phyloP scores from a whole-genome alignment of 139 green algal genomes.

The Chlamydomonas sp. region DNA sequence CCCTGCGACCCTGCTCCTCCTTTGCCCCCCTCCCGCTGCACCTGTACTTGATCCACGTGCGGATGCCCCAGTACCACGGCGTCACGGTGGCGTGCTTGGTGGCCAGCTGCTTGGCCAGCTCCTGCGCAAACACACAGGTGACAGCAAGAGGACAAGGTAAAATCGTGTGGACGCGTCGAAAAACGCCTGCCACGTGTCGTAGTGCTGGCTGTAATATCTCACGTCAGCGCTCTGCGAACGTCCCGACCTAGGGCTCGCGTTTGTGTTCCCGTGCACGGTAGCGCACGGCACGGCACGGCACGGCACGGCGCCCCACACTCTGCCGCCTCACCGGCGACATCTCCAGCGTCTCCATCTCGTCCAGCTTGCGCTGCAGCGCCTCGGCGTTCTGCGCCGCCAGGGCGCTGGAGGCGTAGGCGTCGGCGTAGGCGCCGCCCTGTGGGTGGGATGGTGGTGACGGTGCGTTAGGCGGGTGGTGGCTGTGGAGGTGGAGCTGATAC shows the following conservation, averaged over 20 bases:
- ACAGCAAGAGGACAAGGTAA: not conserved
- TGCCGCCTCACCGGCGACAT: not conserved
- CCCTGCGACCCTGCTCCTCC: too few relatives aligned
- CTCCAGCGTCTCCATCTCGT: not conserved
- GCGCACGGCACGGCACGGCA: too few relatives aligned
- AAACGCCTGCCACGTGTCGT: not conserved
- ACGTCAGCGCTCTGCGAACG: too few relatives aligned
- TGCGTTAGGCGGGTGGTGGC: not conserved
- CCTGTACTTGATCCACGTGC: conserved; percentile 37
- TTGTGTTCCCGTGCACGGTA: too few relatives aligned
- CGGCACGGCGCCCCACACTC: not conserved
- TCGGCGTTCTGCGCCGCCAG: not conserved
- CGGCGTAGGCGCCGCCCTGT: conserved; percentile 38
- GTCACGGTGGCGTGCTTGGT: conserved; percentile 71
- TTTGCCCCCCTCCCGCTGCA: not conserved
- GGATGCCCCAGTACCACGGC: conserved; percentile 78
- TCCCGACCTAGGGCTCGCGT: too few relatives aligned
- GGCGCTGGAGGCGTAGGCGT: conserved; percentile 41
- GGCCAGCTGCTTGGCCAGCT: conserved; percentile 58
- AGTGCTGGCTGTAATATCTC: too few relatives aligned
- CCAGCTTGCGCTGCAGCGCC: not conserved
- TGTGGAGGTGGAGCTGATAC: not conserved
- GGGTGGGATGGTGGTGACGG: not conserved
- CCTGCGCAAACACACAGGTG: conserved; percentile 4
- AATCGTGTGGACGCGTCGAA: not conserved